Percentiles rank a stretch among this genome's conserved stretches.
Evolutionary conservation across 352 stramenopile genomes (phyloP).

Genomic region (Globisporangium cylindrosporum): DNA sequence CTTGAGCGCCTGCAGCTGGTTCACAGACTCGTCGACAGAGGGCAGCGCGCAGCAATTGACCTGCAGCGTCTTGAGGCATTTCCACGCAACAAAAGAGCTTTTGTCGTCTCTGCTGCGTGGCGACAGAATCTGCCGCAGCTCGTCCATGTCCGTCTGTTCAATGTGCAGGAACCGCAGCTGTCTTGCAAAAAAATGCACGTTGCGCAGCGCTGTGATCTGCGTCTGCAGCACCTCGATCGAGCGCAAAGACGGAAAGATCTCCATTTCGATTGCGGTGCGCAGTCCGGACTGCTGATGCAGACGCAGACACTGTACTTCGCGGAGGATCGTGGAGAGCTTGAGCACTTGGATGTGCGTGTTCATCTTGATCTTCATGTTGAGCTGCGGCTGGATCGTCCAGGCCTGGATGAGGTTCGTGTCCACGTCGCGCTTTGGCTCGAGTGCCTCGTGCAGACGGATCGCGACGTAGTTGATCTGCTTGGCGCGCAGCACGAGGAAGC

Average conservation of each 20-base stretch:
- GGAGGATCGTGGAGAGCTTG: constrained; percentile 83
- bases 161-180: constrained; percentile 69
- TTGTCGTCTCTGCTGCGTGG: constrained; percentile 13
- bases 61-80: constrained; percentile 46
- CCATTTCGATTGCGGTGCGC: constrained; percentile 52
- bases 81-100: constrained; percentile 26
- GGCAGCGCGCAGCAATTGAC: constrained; percentile 67
- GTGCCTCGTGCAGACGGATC: constrained; percentile 62
- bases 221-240: constrained; percentile 63
- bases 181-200: constrained; percentile 66
- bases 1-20: constrained; percentile 38
- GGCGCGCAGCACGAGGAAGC: constrained; percentile 67
- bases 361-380: constrained; percentile 57
- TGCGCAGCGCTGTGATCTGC: constrained; percentile 32
- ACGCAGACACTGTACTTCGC: constrained; percentile 62
- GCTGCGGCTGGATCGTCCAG: constrained; percentile 75
- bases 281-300: constrained; percentile 49
- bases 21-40: constrained; percentile 51
- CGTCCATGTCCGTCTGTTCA: constrained; percentile 55
- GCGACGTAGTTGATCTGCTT: constrained; percentile 68
- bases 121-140: constrained; percentile 42
- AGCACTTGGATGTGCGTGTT: constrained; percentile 82
- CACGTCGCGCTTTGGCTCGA: constrained; percentile 66
- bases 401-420: constrained; percentile 65
- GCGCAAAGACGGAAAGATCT: constrained; percentile 79